phyloP scores from a whole-genome alignment of 2,329 filamentous ascomycete species.

The Talaromyces sp. region DNA sequence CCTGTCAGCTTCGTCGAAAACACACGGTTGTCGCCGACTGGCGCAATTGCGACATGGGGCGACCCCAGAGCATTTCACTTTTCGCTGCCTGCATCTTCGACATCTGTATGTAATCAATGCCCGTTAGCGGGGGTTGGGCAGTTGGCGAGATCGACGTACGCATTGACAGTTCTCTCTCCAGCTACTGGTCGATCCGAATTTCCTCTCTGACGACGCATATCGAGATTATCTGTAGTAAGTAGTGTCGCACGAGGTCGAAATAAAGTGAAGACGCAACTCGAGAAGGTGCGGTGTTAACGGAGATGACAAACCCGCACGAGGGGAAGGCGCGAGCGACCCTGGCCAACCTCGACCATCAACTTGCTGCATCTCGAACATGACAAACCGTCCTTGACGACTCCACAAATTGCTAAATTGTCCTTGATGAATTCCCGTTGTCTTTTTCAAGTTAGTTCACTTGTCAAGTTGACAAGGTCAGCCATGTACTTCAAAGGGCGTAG shows the following conservation, averaged over 20 bases:
- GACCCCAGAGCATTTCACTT: slow-evolving; percentile 10
- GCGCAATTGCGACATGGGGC: slow-evolving; percentile 8
- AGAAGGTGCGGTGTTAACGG: too few relatives aligned
- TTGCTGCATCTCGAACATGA: too few relatives aligned
- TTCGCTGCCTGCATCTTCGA: slow-evolving; percentile 8
- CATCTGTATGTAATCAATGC: slow-evolving; percentile 1
- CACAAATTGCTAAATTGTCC: too few relatives aligned
- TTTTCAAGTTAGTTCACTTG: background rate
- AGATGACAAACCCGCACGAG: too few relatives aligned
- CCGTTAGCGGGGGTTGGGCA: background rate
- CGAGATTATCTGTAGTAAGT: background rate
- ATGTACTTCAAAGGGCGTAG: background rate
- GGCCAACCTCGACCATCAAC: too few relatives aligned
- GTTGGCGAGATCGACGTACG: background rate
- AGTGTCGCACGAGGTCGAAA: too few relatives aligned
- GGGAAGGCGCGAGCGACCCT: too few relatives aligned
- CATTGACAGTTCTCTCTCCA: slow-evolving; percentile 1
- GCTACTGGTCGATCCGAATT: background rate
- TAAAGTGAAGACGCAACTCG: too few relatives aligned
- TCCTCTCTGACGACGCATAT: background rate
- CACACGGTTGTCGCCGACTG: slow-evolving; percentile 2
- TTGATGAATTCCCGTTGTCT: too few relatives aligned
- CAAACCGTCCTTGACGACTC: too few relatives aligned
- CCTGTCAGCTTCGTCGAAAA: slow-evolving; percentile 7
- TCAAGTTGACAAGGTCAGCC: background rate